A percentile compares a stretch with the other conserved stretches of the same genome.
Conservation (phyloP, 1,284 basidiomycete genomes). For the Ustilago xerochloae region DNA sequence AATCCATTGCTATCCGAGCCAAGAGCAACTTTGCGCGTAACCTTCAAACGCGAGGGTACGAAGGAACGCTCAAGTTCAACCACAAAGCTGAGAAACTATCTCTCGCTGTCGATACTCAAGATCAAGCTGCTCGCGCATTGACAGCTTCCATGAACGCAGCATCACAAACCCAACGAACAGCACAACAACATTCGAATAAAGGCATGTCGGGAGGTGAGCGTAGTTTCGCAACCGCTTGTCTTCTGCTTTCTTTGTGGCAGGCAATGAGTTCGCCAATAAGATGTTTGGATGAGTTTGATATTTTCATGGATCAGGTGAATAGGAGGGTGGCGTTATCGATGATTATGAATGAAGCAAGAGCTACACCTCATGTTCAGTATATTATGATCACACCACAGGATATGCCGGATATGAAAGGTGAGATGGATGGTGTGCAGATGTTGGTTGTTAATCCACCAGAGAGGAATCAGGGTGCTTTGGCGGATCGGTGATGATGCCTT, state of each 20-base stretch:
- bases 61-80: constrained; percentile 75
- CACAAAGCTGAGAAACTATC: constrained; percentile 78
- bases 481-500: constrained; percentile 5
- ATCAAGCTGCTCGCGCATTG: constrained; percentile 2
- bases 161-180: constrained; percentile 72
- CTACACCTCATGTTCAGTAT: constrained; percentile 52
- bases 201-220: constrained; percentile 89
- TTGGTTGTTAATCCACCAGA: constrained; percentile 34
- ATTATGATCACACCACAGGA: constrained; percentile 64
- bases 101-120: constrained; percentile 74
- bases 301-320: constrained; percentile 95
- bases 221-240: constrained; percentile 93
- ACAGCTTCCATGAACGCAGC: constrained; percentile 76
- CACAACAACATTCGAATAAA: constrained; percentile 57
- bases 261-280: constrained; percentile 91
- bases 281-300: constrained; percentile 84
- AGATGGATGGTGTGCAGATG: constrained; percentile 33
- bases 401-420: constrained; percentile 51
- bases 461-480: constrained; percentile 25
- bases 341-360: constrained; percentile 71
- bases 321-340: constrained; percentile 89
- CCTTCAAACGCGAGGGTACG: constrained; percentile 79
- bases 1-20: constrained; percentile 85
- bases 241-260: constrained; percentile 93
- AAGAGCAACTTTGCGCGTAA: constrained; percentile 84